A percentile compares a stretch with the other conserved stretches of the same genome.
Conservation (phyloP, 192 early-diverging fungal species). For the Podochytrium sp. region DNA sequence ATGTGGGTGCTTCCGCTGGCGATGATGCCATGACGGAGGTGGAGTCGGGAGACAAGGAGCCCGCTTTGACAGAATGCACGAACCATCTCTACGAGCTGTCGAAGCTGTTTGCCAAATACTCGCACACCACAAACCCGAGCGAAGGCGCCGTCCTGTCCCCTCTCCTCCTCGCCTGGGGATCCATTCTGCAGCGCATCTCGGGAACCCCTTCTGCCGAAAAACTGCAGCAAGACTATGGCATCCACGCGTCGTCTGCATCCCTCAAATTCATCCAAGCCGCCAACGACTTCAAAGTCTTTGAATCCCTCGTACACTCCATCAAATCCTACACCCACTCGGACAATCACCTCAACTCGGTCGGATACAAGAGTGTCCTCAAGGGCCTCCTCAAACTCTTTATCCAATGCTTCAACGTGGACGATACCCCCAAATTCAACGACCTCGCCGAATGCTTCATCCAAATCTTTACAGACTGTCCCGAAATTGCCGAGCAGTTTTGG, state of each 20-base stretch:
- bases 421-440: slow-evolving; percentile 35
- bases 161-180: slow-evolving; percentile 43
- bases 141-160: slow-evolving; percentile 31
- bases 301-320: background rate
- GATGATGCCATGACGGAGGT: background rate
- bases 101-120: slow-evolving; percentile 20
- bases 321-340: background rate
- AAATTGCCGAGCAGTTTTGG: slow-evolving; percentile 49
- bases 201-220: background rate
- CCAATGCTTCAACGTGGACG: slow-evolving; percentile 28
- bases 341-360: slow-evolving; percentile 32
- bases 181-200: slow-evolving; percentile 28
- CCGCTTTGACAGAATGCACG: background rate
- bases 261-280: slow-evolving; percentile 6
- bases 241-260: background rate
- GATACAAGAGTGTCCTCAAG: slow-evolving; percentile 50
- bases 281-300: slow-evolving; percentile 7
- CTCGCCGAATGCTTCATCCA: slow-evolving; percentile 31
- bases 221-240: background rate
- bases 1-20: background rate
- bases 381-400: slow-evolving; percentile 41
- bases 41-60: background rate
- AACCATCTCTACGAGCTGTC: slow-evolving; percentile 13
- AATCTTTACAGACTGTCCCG: slow-evolving; percentile 32
- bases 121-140: background rate